Percentiles rank a stretch among this genome's conserved stretches.
phyloP scores from a whole-genome alignment of 108 stramenopile genomes.

The Cyclotella sp. region DNA sequence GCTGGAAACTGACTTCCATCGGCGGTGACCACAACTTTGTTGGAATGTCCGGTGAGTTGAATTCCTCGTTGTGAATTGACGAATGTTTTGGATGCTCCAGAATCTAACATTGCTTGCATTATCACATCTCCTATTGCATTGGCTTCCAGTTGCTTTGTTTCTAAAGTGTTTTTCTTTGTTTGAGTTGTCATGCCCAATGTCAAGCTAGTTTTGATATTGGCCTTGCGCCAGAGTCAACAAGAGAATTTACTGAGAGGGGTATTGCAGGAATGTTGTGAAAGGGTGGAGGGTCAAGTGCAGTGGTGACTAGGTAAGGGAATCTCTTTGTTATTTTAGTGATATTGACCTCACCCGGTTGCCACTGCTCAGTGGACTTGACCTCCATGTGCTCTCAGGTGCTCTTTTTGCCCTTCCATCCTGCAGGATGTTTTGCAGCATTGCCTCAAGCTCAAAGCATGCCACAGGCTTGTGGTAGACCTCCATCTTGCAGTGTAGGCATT shows the following conservation, averaged over 20 bases:
- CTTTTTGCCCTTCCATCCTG: constrained; percentile 7
- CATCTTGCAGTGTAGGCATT: constrained; percentile 16
- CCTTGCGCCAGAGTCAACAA: neutral
- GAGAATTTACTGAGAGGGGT: too few relatives aligned
- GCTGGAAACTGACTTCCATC: neutral
- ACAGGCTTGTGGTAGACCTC: constrained; percentile 23
- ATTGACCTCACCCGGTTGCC: too few relatives aligned
- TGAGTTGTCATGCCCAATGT: neutral
- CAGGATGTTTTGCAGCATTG: constrained; percentile 11
- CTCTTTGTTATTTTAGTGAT: too few relatives aligned
- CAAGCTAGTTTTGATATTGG: constrained; percentile 3
- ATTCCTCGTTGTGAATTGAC: neutral
- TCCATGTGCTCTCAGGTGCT: too few relatives aligned
- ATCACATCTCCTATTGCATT: neutral
- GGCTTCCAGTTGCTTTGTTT: neutral
- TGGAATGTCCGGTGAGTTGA: neutral
- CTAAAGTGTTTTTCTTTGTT: neutral
- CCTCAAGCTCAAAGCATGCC: constrained; percentile 12
- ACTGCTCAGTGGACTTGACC: too few relatives aligned
- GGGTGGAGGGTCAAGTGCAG: neutral
- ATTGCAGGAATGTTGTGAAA: too few relatives aligned
- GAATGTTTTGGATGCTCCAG: neutral
- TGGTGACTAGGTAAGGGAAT: neutral
- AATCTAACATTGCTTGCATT: constrained; percentile 14
- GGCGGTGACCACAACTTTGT: constrained; percentile 9